phyloP scores from a whole-genome alignment of 176 grass and related monocot species.

The Eragrostis curvula region DNA sequence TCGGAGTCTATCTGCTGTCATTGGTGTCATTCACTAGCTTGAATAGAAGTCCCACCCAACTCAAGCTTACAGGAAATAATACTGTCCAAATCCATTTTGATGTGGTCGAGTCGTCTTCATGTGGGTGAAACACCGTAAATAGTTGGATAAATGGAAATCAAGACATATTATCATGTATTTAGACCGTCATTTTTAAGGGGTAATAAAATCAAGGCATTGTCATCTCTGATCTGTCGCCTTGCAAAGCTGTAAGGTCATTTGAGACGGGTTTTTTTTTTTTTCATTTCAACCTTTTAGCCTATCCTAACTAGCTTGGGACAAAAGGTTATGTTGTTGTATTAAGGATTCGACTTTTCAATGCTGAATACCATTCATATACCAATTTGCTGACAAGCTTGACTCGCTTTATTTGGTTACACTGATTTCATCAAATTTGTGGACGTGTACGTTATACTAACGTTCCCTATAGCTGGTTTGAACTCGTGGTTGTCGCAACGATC shows the following conservation, averaged over 20 bases:
- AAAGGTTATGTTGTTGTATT: too few relatives aligned
- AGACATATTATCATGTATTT: too few relatives aligned
- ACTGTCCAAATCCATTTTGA: too few relatives aligned
- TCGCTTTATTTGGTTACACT: neutral
- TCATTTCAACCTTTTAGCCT: too few relatives aligned
- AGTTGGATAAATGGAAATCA: too few relatives aligned
- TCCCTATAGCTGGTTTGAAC: constrained; percentile 35
- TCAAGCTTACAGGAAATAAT: neutral
- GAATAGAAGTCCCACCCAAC: neutral
- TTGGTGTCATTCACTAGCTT: neutral
- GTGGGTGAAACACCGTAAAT: too few relatives aligned
- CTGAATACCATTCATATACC: neutral
- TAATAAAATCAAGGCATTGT: too few relatives aligned
- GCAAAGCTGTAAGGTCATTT: neutral
- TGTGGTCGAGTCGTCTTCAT: too few relatives aligned
- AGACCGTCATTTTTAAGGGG: too few relatives aligned
- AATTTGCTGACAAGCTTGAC: neutral
- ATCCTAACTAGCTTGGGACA: too few relatives aligned
- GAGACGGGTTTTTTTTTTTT: neutral
- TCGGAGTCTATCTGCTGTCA: neutral
- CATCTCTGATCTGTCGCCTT: neutral
- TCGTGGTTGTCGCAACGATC: constrained; percentile 66
- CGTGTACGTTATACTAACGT: neutral
- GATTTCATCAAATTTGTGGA: neutral
- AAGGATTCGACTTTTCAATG: too few relatives aligned